Evolutionary conservation across 1,284 basidiomycete genomes (phyloP).

Genomic region (Ceratobasidium sp.): DNA sequence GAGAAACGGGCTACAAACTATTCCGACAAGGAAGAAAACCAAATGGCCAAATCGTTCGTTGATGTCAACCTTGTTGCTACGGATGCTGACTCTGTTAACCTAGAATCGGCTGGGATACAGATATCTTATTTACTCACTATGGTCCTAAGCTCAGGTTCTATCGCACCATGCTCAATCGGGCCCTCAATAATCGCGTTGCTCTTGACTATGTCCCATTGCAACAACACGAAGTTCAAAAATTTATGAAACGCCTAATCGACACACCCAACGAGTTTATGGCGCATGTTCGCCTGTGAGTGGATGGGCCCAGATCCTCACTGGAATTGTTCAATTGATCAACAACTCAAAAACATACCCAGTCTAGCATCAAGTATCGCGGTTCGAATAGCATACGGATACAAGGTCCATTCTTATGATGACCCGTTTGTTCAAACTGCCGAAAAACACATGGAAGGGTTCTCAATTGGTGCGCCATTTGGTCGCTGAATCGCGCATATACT

Average conservation of each 20-base stretch:
- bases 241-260: background rate
- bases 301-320: background rate
- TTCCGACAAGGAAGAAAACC: background rate
- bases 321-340: too few species aligned
- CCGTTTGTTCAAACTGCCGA: background rate
- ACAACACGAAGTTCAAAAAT: background rate
- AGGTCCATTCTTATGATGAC: background rate
- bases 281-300: background rate
- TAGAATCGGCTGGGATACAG: background rate
- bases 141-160: background rate
- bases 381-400: background rate
- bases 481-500: background rate
- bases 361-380: background rate
- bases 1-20: conserved; percentile 18
- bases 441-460: background rate
- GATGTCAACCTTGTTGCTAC: background rate
- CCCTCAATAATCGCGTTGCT: background rate
- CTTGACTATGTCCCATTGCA: background rate
- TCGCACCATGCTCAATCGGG: background rate
- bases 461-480: background rate
- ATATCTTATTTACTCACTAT: background rate
- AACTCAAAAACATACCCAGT: background rate
- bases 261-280: background rate
- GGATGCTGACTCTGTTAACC: background rate
- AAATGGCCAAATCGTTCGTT: background rate